Percentiles rank a stretch among this genome's conserved stretches.
These are phyloP conservation scores for Rubia balearica DNA, from an alignment of 305 asterid species.

Conservation along the genomic window DNA sequence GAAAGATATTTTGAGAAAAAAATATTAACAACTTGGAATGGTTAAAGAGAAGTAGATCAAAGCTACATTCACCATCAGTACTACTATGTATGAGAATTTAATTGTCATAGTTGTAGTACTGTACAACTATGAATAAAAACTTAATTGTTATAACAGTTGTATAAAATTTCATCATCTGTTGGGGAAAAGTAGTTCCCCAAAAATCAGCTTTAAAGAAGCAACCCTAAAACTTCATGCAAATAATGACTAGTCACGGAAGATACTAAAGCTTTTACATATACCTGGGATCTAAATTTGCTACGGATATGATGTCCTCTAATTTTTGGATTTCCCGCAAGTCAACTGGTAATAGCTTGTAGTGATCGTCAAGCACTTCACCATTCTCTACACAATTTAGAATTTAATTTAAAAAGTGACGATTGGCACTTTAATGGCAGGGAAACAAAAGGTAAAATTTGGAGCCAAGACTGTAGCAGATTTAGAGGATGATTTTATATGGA, in stretches of 20 bases:
- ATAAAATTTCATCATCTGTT: background rate
- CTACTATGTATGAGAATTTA: too few species aligned
- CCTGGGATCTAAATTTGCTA: slow-evolving; percentile 88
- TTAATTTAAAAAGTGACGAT: background rate
- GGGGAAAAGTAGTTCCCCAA: background rate
- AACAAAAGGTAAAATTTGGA: background rate
- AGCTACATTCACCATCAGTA: background rate
- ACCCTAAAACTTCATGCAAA: background rate
- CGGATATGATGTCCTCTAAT: slow-evolving; percentile 56
- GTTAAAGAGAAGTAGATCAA: too few species aligned
- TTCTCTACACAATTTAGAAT: slow-evolving; percentile 54
- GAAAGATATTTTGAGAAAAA: background rate
- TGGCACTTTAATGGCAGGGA: background rate
- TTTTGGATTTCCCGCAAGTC: slow-evolving; percentile 70
- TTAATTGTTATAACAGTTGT: background rate
- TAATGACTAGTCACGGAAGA: background rate
- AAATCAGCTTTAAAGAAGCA: background rate
- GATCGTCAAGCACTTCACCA: slow-evolving; percentile 81
- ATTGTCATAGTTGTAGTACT: too few species aligned
- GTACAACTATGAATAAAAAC: too few species aligned
- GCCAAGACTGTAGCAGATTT: background rate
- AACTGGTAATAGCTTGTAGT: slow-evolving; percentile 89
- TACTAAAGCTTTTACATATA: slow-evolving; percentile 29
- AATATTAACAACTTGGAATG: background rate
- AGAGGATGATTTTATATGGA: background rate